Evolutionary conservation across 2,329 filamentous ascomycete species (phyloP), one percentile per base, ranked within the genome.

Genomic region (Lasiodiplodia hormozganensis): DNA sequence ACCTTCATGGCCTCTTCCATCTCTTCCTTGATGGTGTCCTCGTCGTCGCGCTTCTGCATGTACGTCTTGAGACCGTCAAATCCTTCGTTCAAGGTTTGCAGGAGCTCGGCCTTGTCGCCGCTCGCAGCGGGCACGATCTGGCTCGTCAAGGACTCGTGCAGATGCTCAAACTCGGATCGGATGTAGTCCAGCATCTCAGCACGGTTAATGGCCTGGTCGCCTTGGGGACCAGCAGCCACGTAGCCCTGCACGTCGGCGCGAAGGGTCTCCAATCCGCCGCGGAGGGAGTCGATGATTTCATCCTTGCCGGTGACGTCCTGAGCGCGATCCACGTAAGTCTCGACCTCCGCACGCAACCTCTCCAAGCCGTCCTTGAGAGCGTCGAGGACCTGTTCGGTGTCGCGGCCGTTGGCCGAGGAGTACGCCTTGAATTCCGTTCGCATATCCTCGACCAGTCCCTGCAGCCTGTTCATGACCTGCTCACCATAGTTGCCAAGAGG

Each of bases 301-400:
- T 95, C 90, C 70, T 94, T 93, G 23, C 87, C 88, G 1, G 89
- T 86, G 1, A 88, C 85, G 69, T 91, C 91, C 18, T 88, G 85
- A 8, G 89, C 88, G 57, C 89, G 89, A 73, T 94, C 90, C 69
- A 96, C 89, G 72, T 96, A 97, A 53, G 84, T 84, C 75, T 97
- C 93, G 67, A 98, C 92, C 69, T 97, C 92, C 14, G 84, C 82
- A 12, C 93, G 89, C 7, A 98, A 86, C 72, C 88, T 90, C 72
- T 97, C 93, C 16, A 97, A 85, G 0, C 94, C 94, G 76, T 97
- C 93, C 73, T 93, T 95, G 53, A 96, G 90, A 0, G 93, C 92
- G 77, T 96, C 92, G 4, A 97, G 84, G 14, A 97, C 89, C 77
- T 97, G 93, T 77, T 97, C 94, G 0, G 93, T 95, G 76, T 96